phyloP scores from a whole-genome alignment of 352 stramenopile genomes.

The Phytophthora lateralis region DNA sequence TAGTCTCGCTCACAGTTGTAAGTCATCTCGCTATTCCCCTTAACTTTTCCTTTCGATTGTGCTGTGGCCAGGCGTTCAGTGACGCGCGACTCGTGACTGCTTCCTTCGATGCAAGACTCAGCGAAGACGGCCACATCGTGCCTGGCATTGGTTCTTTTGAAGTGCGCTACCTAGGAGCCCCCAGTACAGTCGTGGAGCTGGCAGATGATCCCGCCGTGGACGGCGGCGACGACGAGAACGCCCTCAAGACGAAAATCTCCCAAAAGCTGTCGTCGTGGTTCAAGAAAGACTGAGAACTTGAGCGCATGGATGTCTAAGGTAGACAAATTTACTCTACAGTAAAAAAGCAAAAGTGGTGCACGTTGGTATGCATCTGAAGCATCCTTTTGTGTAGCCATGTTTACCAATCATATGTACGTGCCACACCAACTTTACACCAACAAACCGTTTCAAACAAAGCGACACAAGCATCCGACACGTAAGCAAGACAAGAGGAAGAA shows the following conservation, averaged over 20 bases:
- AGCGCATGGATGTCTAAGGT: slow-evolving; percentile 3
- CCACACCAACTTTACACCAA: slow-evolving; percentile 1
- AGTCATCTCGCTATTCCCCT: slow-evolving; percentile 1
- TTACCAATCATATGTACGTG: slow-evolving; percentile 1
- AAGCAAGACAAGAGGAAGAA: slow-evolving; percentile 2
- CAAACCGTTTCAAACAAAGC: background rate
- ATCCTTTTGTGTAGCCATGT: slow-evolving; percentile 9
- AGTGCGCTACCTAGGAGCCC: slow-evolving; percentile 59
- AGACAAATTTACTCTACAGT: slow-evolving; percentile 1
- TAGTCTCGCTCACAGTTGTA: background rate
- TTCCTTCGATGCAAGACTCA: slow-evolving; percentile 70
- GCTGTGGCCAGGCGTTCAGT: slow-evolving; percentile 51
- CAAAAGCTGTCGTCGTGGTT: slow-evolving; percentile 44
- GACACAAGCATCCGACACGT: background rate
- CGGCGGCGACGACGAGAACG: slow-evolving; percentile 34
- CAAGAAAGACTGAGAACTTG: slow-evolving; percentile 29
- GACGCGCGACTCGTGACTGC: slow-evolving; percentile 80
- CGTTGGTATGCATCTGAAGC: slow-evolving; percentile 6
- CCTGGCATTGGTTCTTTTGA: slow-evolving; percentile 83
- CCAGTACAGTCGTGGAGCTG: slow-evolving; percentile 43
- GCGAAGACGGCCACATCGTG: slow-evolving; percentile 64
- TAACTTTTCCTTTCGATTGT: slow-evolving; percentile 1
- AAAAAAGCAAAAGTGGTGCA: slow-evolving; percentile 8
- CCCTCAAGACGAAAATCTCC: slow-evolving; percentile 50
- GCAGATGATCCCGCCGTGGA: slow-evolving; percentile 35